Conservation (phyloP, 2,329 filamentous ascomycete species). For the Claviceps paspali region DNA sequence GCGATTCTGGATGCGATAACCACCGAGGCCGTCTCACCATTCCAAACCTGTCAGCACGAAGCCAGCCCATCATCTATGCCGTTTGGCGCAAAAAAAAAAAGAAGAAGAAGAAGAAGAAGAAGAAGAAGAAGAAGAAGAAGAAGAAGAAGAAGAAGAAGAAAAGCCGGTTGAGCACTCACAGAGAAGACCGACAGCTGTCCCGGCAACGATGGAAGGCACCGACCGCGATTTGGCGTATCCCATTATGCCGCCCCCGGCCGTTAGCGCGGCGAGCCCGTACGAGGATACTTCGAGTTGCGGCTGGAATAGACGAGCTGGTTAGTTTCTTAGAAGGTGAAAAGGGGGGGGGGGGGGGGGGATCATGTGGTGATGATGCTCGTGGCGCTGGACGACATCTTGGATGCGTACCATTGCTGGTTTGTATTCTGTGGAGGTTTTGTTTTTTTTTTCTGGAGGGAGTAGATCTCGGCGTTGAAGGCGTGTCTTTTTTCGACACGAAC, state of each 20-base stretch:
- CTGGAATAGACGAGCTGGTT: conserved; percentile 1
- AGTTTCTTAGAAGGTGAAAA: too few relatives aligned
- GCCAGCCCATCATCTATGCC: too few relatives aligned
- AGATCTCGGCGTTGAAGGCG: too few relatives aligned
- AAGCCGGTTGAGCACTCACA: conserved; percentile 37
- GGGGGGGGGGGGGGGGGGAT: not conserved
- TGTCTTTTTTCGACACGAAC: too few relatives aligned
- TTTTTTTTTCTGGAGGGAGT: not conserved
- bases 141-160: not conserved
- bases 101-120: too few relatives aligned
- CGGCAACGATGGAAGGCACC: conserved; percentile 72
- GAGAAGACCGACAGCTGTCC: conserved; percentile 60
- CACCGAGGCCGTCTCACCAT: conserved; percentile 56
- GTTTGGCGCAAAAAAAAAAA: not conserved
- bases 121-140: not conserved
- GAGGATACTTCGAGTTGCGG: conserved; percentile 40
- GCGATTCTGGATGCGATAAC: conserved; percentile 59
- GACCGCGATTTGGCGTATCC: conserved; percentile 79
- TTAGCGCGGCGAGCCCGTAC: conserved; percentile 64
- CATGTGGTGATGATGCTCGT: not conserved
- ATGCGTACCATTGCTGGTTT: not conserved
- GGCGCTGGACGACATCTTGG: too few relatives aligned
- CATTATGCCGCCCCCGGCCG: conserved; percentile 72
- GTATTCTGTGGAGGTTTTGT: not conserved
- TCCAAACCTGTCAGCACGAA: not conserved